These are phyloP conservation scores for Vicia faba DNA, from an alignment of 306 rosid genomes.

Conservation along the genomic window DNA sequence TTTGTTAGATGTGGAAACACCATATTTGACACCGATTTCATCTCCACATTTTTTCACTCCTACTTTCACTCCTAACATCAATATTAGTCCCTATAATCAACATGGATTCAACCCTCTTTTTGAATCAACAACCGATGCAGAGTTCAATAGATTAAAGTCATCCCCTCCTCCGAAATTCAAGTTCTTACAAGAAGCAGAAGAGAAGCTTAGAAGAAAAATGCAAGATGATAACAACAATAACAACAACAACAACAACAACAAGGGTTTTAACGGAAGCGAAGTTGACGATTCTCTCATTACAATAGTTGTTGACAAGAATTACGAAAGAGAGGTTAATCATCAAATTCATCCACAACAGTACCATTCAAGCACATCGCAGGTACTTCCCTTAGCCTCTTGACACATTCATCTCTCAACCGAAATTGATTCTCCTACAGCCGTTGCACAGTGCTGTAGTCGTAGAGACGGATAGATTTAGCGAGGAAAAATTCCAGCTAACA, in stretches of 20 bases:
- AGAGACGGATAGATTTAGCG: neutral
- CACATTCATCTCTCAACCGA: conserved; percentile 50
- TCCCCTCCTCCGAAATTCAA: conserved; percentile 97
- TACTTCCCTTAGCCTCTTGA: conserved; percentile 72
- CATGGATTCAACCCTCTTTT: conserved; percentile 74
- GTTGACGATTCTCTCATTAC: conserved; percentile 65
- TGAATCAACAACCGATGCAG: conserved; percentile 81
- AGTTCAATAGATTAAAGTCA: conserved; percentile 78
- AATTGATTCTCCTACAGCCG: neutral
- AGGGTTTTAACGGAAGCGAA: conserved; percentile 48
- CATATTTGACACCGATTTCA: conserved; percentile 77
- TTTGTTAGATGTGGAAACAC: conserved; percentile 81
- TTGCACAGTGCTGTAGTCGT: neutral
- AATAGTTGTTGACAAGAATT: conserved; percentile 64
- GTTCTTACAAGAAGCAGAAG: conserved; percentile 93
- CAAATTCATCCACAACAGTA: conserved; percentile 43
- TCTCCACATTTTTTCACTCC: conserved; percentile 86
- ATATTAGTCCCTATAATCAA: conserved; percentile 45
- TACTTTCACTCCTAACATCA: conserved; percentile 54
- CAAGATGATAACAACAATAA: conserved; percentile 49
- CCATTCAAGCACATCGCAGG: conserved; percentile 78
- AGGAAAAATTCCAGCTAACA: conserved; percentile 40
- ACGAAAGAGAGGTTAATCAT: conserved; percentile 48
- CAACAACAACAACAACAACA: conserved; percentile 39
- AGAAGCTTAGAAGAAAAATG: conserved; percentile 67